Evolutionary conservation across 2,329 filamentous ascomycete species (phyloP).

Genomic region (Raffaelea arxii): DNA sequence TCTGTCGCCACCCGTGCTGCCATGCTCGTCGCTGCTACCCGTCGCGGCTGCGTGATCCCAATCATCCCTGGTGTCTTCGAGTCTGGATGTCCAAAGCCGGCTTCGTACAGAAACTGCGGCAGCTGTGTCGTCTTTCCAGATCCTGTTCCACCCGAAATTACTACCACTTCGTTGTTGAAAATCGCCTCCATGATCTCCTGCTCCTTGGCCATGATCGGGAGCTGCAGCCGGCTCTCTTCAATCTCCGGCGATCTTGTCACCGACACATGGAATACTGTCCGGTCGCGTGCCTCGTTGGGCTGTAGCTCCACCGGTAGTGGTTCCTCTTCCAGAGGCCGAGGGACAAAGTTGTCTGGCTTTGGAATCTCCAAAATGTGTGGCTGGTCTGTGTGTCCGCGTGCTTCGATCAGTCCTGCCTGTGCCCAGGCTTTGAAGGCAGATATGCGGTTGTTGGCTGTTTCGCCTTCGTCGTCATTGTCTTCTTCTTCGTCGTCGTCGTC

Average conservation of each 20-base stretch:
- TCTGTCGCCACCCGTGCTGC: slow-evolving; percentile 84
- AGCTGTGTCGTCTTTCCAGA: slow-evolving; percentile 97
- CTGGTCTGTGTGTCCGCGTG: slow-evolving; percentile 32
- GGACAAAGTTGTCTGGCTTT: slow-evolving; percentile 52
- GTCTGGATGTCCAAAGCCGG: slow-evolving; percentile 72
- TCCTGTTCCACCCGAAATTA: slow-evolving; percentile 90
- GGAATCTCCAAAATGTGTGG: slow-evolving; percentile 37
- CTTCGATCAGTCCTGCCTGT: slow-evolving; percentile 72
- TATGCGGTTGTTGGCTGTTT: slow-evolving; percentile 19
- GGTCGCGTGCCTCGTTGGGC: slow-evolving; percentile 46
- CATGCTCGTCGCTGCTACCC: slow-evolving; percentile 95
- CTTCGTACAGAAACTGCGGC: slow-evolving; percentile 91
- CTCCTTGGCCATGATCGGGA: slow-evolving; percentile 90
- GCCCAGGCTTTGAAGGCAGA: slow-evolving; percentile 93
- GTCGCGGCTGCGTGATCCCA: slow-evolving; percentile 85
- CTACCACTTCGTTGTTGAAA: slow-evolving; percentile 79
- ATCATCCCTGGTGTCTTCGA: slow-evolving; percentile 86
- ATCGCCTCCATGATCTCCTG: slow-evolving; percentile 98
- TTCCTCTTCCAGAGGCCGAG: slow-evolving; percentile 59
- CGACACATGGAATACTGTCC: slow-evolving; percentile 68
- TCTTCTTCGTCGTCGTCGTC: slow-evolving; percentile 27
- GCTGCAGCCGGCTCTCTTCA: slow-evolving; percentile 64
- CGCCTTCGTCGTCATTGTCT: slow-evolving; percentile 22
- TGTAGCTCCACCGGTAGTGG: slow-evolving; percentile 58
- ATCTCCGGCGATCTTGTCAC: slow-evolving; percentile 64